Evolutionary conservation across 768 basidiomycete species (phyloP), one percentile per base, ranked within the genome.

Genomic region (Pleurotus eryngii): DNA sequence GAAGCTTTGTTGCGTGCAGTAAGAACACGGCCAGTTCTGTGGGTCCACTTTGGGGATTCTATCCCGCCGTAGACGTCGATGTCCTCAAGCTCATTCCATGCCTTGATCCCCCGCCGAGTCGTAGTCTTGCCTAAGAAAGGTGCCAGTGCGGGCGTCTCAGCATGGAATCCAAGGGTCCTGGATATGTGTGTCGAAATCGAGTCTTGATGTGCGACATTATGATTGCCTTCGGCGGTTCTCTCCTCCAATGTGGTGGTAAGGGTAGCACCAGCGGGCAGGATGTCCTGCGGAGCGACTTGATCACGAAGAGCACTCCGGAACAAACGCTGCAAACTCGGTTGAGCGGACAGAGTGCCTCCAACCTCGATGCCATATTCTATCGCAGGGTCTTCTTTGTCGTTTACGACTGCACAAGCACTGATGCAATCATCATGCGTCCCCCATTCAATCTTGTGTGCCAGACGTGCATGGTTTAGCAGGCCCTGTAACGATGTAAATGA

Each of bases 351-450:
- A 11, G 75, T 69, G 22, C 75, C 76, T 17, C 75, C 75, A 38
- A 81, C 79, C 60, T 81, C 78, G 18, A 70, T 68, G 9, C 81
- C 81, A 17, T 61, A 62, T 35, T 70, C 66, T 4, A 46, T 56
- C 54, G 42, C 46, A 14, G 37, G 20, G 15, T 30, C 55, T 20
- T 49, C 48, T 4, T 59, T 27, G 20, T 54, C 59, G 51, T 78
- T 76, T 4, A 69, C 60, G 14, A 75, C 70, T 5, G 80, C 76
- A 66, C 82, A 82, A 4, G 78, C 77, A 45, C 74, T 71, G 5
- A 82, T 77, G 57, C 81, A 83, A 49, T 80, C 80, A 42, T 83
- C 82, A 56, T 83, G 82, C 7, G 77, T 79, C 9, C 77, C 80
- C 79, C 80, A 83, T 58, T 78, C 80, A 27, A 77, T 68, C 40